Percentiles rank a stretch among this genome's conserved stretches.
Conservation (phyloP, 2,329 filamentous ascomycete genomes). For the Gaeumannomyces tritici region DNA sequence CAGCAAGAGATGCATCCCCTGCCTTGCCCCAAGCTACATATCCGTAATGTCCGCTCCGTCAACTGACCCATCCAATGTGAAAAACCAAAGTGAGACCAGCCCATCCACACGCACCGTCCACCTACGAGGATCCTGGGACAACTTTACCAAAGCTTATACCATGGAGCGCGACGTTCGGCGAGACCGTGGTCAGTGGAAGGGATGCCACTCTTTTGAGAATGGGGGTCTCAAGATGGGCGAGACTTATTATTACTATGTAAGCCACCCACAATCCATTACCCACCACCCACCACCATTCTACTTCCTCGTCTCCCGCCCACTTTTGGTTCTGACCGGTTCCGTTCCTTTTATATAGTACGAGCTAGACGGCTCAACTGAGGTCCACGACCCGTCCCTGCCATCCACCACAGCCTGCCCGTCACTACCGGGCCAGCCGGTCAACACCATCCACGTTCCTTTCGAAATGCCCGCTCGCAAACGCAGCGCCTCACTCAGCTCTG, state of each 20-base stretch:
- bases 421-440: slow-evolving; percentile 79
- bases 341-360: slow-evolving; percentile 53
- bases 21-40: background rate
- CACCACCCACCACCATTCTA: slow-evolving; percentile 11
- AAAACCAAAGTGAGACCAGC: slow-evolving; percentile 3
- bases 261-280: slow-evolving; percentile 17
- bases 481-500: slow-evolving; percentile 56
- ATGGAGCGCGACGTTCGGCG: slow-evolving; percentile 75
- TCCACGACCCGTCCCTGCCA: slow-evolving; percentile 61
- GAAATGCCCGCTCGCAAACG: slow-evolving; percentile 52
- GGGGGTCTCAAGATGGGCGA: slow-evolving; percentile 86
- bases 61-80: background rate
- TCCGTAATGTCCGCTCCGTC: background rate
- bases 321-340: slow-evolving; percentile 2
- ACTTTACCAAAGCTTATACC: slow-evolving; percentile 68
- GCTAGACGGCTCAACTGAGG: slow-evolving; percentile 68
- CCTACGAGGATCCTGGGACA: slow-evolving; percentile 90
- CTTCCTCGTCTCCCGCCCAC: background rate
- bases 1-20: background rate
- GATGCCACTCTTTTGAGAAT: slow-evolving; percentile 74
- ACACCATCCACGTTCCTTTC: slow-evolving; percentile 71
- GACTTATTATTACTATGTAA: slow-evolving; percentile 92
- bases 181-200: slow-evolving; percentile 71
- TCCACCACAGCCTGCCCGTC: slow-evolving; percentile 75
- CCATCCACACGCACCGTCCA: slow-evolving; percentile 60